Conservation (phyloP, 1,139 yeast species). For the Pichia sp. region DNA sequence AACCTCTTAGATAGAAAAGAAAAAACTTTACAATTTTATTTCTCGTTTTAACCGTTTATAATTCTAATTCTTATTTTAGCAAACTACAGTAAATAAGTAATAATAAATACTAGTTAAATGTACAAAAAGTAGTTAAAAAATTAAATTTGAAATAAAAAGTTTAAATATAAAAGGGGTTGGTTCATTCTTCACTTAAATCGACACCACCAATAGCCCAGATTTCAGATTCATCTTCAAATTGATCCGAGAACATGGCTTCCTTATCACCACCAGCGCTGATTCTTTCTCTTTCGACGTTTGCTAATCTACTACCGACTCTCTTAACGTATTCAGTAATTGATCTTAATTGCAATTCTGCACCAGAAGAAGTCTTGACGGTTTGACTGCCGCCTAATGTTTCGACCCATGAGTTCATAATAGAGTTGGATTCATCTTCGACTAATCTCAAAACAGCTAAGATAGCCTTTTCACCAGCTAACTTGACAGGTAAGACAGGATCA, state of each 20-base stretch:
- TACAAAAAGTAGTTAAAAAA: too few relatives aligned
- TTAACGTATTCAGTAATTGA: slow-evolving; percentile 85
- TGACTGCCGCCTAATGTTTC: slow-evolving; percentile 25
- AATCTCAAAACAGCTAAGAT: slow-evolving; percentile 70
- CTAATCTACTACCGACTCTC: slow-evolving; percentile 83
- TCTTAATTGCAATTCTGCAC: slow-evolving; percentile 57
- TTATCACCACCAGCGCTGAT: slow-evolving; percentile 89
- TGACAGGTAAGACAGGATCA: slow-evolving; percentile 84
- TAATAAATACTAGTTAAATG: background rate
- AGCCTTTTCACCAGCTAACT: slow-evolving; percentile 93
- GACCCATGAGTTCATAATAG: slow-evolving; percentile 62
- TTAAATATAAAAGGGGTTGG: too few relatives aligned
- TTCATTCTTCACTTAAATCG: slow-evolving; percentile 36
- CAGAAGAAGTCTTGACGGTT: slow-evolving; percentile 41
- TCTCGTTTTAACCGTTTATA: background rate
- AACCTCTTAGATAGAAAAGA: too few relatives aligned
- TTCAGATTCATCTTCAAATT: slow-evolving; percentile 82
- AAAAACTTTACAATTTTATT: background rate
- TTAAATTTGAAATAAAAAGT: slow-evolving; percentile 8
- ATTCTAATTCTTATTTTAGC: background rate
- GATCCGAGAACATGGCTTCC: slow-evolving; percentile 80
- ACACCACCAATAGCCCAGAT: slow-evolving; percentile 86
- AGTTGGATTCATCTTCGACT: slow-evolving; percentile 66
- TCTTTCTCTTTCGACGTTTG: slow-evolving; percentile 82
- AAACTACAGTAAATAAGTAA: too few relatives aligned